These are phyloP conservation scores for Lizonia empirigonia DNA, from an alignment of 2,329 filamentous ascomycete genomes.

Conservation along the genomic window DNA sequence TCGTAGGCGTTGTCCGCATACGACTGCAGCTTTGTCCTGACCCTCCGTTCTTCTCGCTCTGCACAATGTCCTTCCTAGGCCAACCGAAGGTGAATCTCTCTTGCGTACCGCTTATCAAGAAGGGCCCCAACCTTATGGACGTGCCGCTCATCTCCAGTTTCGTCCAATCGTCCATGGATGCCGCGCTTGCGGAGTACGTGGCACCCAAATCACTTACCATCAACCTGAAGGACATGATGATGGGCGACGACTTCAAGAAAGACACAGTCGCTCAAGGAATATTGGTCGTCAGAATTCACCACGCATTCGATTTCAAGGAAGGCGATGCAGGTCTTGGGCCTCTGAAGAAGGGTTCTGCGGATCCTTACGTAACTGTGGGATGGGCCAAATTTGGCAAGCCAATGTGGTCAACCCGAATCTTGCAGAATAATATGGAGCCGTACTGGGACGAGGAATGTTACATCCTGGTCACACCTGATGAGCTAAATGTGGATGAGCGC, in stretches of 20 bases:
- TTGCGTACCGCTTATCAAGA: constrained; percentile 72
- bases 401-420: constrained; percentile 68
- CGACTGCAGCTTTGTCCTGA: constrained; percentile 76
- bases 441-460: constrained; percentile 73
- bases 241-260: constrained; percentile 80
- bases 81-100: constrained; percentile 74
- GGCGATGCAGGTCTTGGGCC: constrained; percentile 69
- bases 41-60: constrained; percentile 77
- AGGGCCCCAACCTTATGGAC: constrained; percentile 75
- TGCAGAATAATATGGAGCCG: constrained; percentile 69
- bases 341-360: constrained; percentile 65
- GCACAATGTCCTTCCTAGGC: constrained; percentile 74
- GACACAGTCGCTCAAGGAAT: constrained; percentile 70
- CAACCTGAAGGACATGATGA: constrained; percentile 76
- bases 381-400: constrained; percentile 81
- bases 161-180: constrained; percentile 74
- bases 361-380: constrained; percentile 73
- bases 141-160: constrained; percentile 76
- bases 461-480: constrained; percentile 71
- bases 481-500: constrained; percentile 73
- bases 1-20: constrained; percentile 72
- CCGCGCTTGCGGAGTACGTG: constrained; percentile 75
- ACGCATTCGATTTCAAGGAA: constrained; percentile 72
- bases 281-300: constrained; percentile 68
- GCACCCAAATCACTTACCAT: constrained; percentile 76